Evolutionary conservation across 495 filamentous ascomycete genomes (phyloP).

Genomic region (Niebla homalea): DNA sequence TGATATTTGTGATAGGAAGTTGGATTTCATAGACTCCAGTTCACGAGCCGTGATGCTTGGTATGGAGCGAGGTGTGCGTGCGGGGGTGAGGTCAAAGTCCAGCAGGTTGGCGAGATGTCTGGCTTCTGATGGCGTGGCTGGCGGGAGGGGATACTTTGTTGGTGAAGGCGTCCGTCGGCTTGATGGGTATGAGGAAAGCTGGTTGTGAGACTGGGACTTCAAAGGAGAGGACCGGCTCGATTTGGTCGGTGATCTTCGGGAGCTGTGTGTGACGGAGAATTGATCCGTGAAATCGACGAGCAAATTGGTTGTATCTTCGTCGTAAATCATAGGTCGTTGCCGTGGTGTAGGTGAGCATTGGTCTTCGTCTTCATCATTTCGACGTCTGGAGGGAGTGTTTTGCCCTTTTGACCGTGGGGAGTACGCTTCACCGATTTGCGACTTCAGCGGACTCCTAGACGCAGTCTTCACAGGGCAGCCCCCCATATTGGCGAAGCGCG

Average conservation of each 20-base stretch:
- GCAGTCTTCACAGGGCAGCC: conserved; percentile 39
- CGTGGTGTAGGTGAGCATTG: conserved; percentile 51
- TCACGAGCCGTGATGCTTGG: conserved; percentile 86
- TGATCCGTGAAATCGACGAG: conserved; percentile 84
- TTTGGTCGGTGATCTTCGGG: conserved; percentile 24
- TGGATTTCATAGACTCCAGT: conserved; percentile 79
- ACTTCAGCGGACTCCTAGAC: conserved; percentile 24
- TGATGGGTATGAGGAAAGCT: conserved; percentile 31
- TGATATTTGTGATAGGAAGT: conserved; percentile 78
- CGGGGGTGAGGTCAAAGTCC: conserved; percentile 84
- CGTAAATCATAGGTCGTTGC: conserved; percentile 22
- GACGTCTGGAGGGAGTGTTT: conserved; percentile 9
- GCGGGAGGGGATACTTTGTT: conserved; percentile 22
- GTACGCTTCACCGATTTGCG: conserved; percentile 16
- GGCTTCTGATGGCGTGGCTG: conserved; percentile 33
- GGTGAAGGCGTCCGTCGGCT: conserved; percentile 32
- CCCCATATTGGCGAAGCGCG: conserved; percentile 61
- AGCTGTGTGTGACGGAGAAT: conserved; percentile 40
- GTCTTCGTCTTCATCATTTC: conserved; percentile 8
- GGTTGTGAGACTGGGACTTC: conserved; percentile 29
- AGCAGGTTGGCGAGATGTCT: conserved; percentile 50
- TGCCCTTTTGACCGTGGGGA: conserved; percentile 28
- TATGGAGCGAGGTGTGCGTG: conserved; percentile 80
- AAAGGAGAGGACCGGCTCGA: conserved; percentile 29
- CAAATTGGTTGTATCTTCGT: conserved; percentile 51